A percentile compares a stretch with the other conserved stretches of the same genome.
Evolutionary conservation across 139 green algal species (phyloP).

Genomic region (Closterium sp.): DNA sequence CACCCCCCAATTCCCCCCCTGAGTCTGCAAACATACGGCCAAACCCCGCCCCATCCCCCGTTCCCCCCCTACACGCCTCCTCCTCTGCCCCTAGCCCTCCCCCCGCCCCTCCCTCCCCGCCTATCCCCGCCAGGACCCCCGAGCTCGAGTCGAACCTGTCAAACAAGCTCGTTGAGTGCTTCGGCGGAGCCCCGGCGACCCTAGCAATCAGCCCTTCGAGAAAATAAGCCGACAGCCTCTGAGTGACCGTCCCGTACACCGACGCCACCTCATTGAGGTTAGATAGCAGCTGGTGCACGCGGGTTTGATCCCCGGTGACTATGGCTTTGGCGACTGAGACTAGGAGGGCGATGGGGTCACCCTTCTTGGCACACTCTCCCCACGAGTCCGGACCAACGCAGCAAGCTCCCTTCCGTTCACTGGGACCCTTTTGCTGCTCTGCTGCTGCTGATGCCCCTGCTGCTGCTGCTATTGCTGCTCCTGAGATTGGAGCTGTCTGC

Average conservation of each 20-base stretch:
- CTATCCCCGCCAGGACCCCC: not conserved
- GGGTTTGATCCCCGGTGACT: not conserved
- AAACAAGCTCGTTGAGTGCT: not conserved
- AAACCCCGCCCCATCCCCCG: not conserved
- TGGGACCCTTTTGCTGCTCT: not conserved
- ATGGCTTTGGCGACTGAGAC: slow-evolving; percentile 32
- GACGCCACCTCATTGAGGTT: slow-evolving; percentile 26
- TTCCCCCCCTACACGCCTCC: not conserved
- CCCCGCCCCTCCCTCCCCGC: not conserved
- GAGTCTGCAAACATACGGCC: not conserved
- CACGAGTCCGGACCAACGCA: not conserved
- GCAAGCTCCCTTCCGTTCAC: not conserved
- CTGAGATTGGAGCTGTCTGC: no score
- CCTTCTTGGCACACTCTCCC: not conserved
- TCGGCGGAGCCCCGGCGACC: not conserved
- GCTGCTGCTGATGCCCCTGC: not conserved
- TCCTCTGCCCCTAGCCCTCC: not conserved
- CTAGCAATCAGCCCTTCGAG: slow-evolving; percentile 24
- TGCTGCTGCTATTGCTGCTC: slow-evolving; percentile 2
- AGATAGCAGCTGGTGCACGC: not conserved
- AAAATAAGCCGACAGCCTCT: slow-evolving; percentile 33
- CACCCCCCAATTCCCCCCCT: not conserved
- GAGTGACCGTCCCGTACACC: slow-evolving; percentile 13
- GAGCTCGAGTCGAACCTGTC: not conserved
- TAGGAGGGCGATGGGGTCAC: slow-evolving; percentile 15